These are phyloP conservation scores for Bifiguratus adelaidae DNA, from an alignment of 192 early-diverging fungal genomes.

Conservation along the genomic window DNA sequence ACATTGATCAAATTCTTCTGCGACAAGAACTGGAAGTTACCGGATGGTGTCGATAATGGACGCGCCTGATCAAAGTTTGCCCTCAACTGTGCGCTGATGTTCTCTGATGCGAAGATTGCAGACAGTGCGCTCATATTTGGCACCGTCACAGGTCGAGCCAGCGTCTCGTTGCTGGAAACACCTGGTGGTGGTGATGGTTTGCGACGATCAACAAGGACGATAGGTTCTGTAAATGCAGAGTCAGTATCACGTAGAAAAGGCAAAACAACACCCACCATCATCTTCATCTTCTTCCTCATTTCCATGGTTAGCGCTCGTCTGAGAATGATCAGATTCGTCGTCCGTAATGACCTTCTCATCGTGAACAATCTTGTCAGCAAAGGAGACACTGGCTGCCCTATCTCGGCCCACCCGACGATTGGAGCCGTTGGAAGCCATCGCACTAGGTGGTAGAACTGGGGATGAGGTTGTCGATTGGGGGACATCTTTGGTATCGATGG, in stretches of 20 bases:
- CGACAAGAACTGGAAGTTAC: slow-evolving; percentile 1
- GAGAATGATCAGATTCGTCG: slow-evolving; percentile 5
- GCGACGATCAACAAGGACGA: too few relatives aligned
- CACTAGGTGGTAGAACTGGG: too few relatives aligned
- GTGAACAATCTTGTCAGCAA: slow-evolving; percentile 1
- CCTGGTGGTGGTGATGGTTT: slow-evolving; percentile 24
- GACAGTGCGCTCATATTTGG: too few relatives aligned
- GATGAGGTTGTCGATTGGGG: too few relatives aligned
- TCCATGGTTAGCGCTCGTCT: slow-evolving; percentile 15
- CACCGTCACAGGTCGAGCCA: background rate
- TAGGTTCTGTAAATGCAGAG: too few relatives aligned
- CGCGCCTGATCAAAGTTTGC: too few relatives aligned
- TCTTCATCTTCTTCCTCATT: slow-evolving; percentile 22
- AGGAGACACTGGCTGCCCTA: slow-evolving; percentile 10
- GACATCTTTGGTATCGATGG: too few relatives aligned
- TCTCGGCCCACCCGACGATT: slow-evolving; percentile 8
- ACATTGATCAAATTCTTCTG: slow-evolving; percentile 8
- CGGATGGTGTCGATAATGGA: slow-evolving; percentile 1
- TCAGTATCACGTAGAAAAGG: too few relatives aligned
- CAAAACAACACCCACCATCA: too few relatives aligned
- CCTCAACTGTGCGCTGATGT: too few relatives aligned
- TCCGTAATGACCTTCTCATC: background rate
- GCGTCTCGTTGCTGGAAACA: background rate
- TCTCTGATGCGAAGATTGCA: too few relatives aligned
- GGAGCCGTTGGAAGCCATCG: too few relatives aligned